A percentile compares a stretch with the other conserved stretches of the same genome.
phyloP scores from a whole-genome alignment of 805 yeast genomes.

The Candida sonorensis region DNA sequence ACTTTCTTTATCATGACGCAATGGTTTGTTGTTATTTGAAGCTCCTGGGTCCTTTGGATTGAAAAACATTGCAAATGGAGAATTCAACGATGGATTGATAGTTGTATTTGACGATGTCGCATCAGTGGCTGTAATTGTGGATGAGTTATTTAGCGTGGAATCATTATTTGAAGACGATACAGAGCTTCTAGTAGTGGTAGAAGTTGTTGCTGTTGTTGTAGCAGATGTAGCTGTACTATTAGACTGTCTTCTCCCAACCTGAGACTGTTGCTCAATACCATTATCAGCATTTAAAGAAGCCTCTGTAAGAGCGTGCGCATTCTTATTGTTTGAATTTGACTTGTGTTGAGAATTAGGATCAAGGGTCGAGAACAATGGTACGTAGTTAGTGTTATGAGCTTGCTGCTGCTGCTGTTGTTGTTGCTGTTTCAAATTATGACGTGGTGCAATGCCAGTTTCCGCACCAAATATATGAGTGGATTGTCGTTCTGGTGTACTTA shows the following conservation, averaged over 20 bases:
- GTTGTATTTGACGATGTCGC: too few species aligned
- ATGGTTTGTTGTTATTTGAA: too few species aligned
- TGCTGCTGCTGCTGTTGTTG: conserved; percentile 1
- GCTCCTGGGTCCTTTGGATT: not conserved
- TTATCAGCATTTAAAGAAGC: too few species aligned
- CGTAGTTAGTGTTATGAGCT: too few species aligned
- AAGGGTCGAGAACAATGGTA: conserved; percentile 1
- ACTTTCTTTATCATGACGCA: too few species aligned
- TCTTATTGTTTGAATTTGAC: too few species aligned
- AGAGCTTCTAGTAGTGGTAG: conserved; percentile 1
- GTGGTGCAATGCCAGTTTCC: not conserved
- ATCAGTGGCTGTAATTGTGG: not conserved
- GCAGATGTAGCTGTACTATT: conserved; percentile 1
- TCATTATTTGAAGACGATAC: not conserved
- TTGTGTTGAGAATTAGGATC: too few species aligned
- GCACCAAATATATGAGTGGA: conserved; percentile 1
- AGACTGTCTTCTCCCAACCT: too few species aligned
- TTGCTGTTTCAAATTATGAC: conserved; percentile 5
- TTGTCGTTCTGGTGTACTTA: conserved; percentile 17
- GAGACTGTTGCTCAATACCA: too few species aligned
- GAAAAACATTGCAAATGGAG: not conserved
- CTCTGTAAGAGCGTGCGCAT: not conserved
- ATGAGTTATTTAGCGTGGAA: conserved; percentile 1
- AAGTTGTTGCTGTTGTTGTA: conserved; percentile 1
- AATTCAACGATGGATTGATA: too few species aligned